A percentile compares a stretch with the other conserved stretches of the same genome.
Conservation (phyloP, 2,329 filamentous ascomycete species). For the Fusarium sp. region DNA sequence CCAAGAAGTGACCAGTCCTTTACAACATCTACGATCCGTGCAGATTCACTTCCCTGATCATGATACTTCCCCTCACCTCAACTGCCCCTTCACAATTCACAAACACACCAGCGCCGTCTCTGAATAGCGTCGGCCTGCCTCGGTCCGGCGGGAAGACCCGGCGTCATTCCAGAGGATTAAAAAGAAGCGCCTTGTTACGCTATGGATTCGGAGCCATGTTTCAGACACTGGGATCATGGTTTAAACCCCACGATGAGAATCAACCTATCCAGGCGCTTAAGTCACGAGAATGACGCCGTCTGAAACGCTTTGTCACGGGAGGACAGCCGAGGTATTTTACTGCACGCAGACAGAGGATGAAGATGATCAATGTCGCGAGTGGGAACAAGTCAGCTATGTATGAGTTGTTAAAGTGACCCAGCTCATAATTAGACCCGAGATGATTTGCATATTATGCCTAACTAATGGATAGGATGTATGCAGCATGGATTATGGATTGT, state of each 20-base stretch:
- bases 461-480: constrained; percentile 25
- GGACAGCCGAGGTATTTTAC: background rate
- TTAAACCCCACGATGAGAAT: constrained; percentile 16
- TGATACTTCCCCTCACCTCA: background rate
- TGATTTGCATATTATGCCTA: constrained; percentile 34
- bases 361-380: constrained; percentile 18
- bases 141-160: constrained; percentile 35
- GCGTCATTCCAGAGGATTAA: constrained; percentile 6
- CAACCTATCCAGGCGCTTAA: constrained; percentile 11
- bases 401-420: constrained; percentile 11
- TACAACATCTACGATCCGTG: constrained; percentile 1
- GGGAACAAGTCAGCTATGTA: constrained; percentile 10
- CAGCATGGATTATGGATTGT: constrained; percentile 26
- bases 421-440: constrained; percentile 13
- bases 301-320: constrained; percentile 36
- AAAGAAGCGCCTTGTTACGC: background rate
- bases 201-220: constrained; percentile 13
- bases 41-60: background rate
- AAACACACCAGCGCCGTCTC: background rate
- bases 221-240: constrained; percentile 33
- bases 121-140: constrained; percentile 7
- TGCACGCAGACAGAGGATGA: background rate
- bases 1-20: constrained; percentile 23
- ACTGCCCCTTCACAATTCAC: background rate
- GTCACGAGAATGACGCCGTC: constrained; percentile 28